phyloP scores from a whole-genome alignment of 768 basidiomycete species.

The Lentinula aciculospora region DNA sequence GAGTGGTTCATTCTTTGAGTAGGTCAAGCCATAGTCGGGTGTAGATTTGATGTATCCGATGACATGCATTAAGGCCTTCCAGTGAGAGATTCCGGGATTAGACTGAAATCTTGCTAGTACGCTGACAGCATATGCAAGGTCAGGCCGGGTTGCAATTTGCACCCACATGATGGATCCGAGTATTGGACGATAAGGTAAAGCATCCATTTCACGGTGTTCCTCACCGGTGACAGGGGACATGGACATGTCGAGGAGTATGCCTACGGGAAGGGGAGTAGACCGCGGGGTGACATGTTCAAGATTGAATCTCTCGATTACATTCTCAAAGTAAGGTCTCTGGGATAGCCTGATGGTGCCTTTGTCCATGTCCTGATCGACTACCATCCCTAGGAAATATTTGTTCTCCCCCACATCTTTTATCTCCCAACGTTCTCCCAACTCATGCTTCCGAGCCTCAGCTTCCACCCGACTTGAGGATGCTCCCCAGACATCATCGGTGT shows the following conservation, averaged over 20 bases:
- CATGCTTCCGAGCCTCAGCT: slow-evolving; percentile 9
- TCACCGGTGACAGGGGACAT: too few relatives aligned
- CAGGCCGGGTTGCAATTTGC: too few relatives aligned
- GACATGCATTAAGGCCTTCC: background rate
- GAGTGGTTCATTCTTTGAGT: background rate
- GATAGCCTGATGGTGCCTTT: background rate
- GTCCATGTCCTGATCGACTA: background rate
- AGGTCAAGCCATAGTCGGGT: background rate
- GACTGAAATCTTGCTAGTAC: background rate
- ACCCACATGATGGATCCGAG: too few relatives aligned
- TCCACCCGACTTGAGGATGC: slow-evolving; percentile 5
- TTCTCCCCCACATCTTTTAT: background rate
- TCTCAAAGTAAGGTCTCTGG: background rate
- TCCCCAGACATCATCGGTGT: slow-evolving; percentile 13
- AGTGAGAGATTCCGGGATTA: background rate
- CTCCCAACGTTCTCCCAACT: background rate
- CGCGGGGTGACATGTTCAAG: background rate
- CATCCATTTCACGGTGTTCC: too few relatives aligned
- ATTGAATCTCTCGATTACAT: background rate
- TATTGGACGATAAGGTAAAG: too few relatives aligned
- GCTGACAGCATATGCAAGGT: too few relatives aligned
- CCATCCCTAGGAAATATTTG: background rate
- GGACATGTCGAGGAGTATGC: too few relatives aligned
- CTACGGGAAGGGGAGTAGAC: background rate
- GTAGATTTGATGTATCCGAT: background rate